Evolutionary conservation across 345 rosid genomes (phyloP), one percentile per base, ranked within the genome.

Genomic region (Anacardium occidentale): DNA sequence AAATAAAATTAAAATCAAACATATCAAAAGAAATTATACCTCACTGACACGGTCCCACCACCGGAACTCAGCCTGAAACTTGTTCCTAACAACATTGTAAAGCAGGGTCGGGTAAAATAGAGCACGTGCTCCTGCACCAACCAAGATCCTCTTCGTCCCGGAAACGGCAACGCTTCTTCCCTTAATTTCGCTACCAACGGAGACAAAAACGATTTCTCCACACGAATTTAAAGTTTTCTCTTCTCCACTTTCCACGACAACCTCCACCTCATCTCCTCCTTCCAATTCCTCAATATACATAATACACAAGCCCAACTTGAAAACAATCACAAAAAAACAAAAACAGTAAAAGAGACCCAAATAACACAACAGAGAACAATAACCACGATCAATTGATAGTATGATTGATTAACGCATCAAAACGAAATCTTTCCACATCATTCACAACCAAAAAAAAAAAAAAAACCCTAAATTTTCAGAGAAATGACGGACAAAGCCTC

Each of bases 21-120:
- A 55, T 7, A 7, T 13, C 0, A 29, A 7, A 0, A 40, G 10
- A 64, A 51, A 9, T 12, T 72, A 73, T 88, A 95, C 99, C 98
- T 92, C 84, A 25, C 83, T 89, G 2, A 92, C 90, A 32, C 93
- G 78, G 77, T 95, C 98, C 99, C 99, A 95, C 99, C 99, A 95
- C 3, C 90, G 90, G 76, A 95, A 95, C 71, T 92, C 99, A 4
- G 93, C 2, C 84, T 92, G 90, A 54, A 90, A 64, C 87, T 80
- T 91, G 81, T 95, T 95, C 84, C 99, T 91, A 67, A 95, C 89
- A 77, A 92, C 92, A 83, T 95, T 95, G 85, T 92, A 95, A 50
- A 91, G 37, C 78, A 95, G 65, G 7, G 99, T 95, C 0, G 98
- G 97, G 78, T 92, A 95, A 79, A 92, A 95, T 83, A 95, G 75